phyloP scores from a whole-genome alignment of 23 red algal species.

The Gracilaria caudata region DNA sequence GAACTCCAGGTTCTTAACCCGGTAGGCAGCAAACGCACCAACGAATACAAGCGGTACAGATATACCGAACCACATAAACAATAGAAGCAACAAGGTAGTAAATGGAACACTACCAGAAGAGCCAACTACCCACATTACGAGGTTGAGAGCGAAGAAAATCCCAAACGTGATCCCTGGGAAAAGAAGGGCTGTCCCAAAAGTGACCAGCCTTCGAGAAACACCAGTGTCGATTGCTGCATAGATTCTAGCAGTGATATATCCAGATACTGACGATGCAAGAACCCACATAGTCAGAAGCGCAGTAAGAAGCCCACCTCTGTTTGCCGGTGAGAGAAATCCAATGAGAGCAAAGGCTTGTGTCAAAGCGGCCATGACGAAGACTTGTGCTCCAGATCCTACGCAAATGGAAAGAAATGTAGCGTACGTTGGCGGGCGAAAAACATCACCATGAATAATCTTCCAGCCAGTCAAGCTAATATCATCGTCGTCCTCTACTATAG shows the following conservation, averaged over 20 bases:
- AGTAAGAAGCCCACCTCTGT: slow-evolving; percentile 92
- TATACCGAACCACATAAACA: slow-evolving; percentile 94
- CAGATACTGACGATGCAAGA: slow-evolving; percentile 65
- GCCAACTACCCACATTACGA: slow-evolving; percentile 77
- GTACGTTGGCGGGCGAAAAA: slow-evolving; percentile 81
- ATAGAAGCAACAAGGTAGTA: slow-evolving; percentile 69
- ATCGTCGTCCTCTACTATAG: slow-evolving; percentile 67
- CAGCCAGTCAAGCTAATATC: slow-evolving; percentile 83
- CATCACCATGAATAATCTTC: slow-evolving; percentile 96
- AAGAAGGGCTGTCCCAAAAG: slow-evolving; percentile 71
- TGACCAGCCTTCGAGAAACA: slow-evolving; percentile 63
- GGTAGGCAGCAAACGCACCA: slow-evolving; percentile 80
- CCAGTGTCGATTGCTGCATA: slow-evolving; percentile 59
- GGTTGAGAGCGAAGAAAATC: slow-evolving; percentile 91
- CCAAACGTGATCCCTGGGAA: slow-evolving; percentile 86
- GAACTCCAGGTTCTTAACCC: slow-evolving; percentile 43
- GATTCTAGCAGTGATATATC: slow-evolving; percentile 70
- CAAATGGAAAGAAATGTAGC: slow-evolving; percentile 73
- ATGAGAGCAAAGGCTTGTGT: slow-evolving; percentile 80
- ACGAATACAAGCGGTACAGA: slow-evolving; percentile 85
- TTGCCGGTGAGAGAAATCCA: slow-evolving; percentile 97
- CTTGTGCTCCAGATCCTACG: slow-evolving; percentile 87
- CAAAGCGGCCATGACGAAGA: slow-evolving; percentile 75
- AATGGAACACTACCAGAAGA: slow-evolving; percentile 83
- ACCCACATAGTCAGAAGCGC: slow-evolving; percentile 82